Evolutionary conservation across 2,329 filamentous ascomycete genomes (phyloP).

Genomic region (Acrocalymma vagum): DNA sequence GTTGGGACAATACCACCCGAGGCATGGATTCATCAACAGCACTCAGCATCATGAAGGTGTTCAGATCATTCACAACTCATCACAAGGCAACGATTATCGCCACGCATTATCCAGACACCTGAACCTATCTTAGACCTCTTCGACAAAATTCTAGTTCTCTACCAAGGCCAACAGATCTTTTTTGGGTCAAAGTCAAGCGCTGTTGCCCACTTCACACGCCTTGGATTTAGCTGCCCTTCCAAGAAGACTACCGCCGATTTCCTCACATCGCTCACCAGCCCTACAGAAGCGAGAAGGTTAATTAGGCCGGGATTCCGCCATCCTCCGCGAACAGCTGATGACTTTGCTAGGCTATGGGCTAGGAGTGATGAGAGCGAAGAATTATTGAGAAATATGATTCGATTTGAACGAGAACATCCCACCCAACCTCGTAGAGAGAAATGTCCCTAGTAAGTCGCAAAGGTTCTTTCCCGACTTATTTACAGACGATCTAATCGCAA

Average conservation of each 20-base stretch:
- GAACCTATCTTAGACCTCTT: constrained; percentile 61
- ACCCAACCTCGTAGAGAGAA: too few relatives aligned
- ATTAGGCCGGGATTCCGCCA: constrained; percentile 82
- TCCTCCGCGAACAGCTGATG: constrained; percentile 61
- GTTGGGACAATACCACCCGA: constrained; percentile 78
- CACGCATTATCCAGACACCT: constrained; percentile 55
- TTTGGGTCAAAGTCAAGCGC: constrained; percentile 70
- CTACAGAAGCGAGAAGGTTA: constrained; percentile 46
- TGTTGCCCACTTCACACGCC: constrained; percentile 69
- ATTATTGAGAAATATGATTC: constrained; percentile 51
- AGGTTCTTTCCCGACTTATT: neutral
- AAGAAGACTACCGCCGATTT: constrained; percentile 76
- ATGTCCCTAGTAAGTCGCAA: too few relatives aligned
- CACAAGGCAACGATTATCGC: too few relatives aligned
- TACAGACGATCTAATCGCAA: constrained; percentile 46
- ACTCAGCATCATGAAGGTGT: constrained; percentile 68
- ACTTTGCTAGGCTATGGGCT: constrained; percentile 59
- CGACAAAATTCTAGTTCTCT: constrained; percentile 39
- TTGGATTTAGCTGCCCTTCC: constrained; percentile 67
- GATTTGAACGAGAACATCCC: constrained; percentile 57
- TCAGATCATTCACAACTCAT: constrained; percentile 59
- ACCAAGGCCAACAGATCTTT: constrained; percentile 73
- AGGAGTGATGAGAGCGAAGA: constrained; percentile 48
- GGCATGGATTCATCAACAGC: constrained; percentile 76
- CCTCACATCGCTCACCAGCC: constrained; percentile 71